phyloP scores from a whole-genome alignment of 768 basidiomycete genomes.

The Lactarius trivialis region DNA sequence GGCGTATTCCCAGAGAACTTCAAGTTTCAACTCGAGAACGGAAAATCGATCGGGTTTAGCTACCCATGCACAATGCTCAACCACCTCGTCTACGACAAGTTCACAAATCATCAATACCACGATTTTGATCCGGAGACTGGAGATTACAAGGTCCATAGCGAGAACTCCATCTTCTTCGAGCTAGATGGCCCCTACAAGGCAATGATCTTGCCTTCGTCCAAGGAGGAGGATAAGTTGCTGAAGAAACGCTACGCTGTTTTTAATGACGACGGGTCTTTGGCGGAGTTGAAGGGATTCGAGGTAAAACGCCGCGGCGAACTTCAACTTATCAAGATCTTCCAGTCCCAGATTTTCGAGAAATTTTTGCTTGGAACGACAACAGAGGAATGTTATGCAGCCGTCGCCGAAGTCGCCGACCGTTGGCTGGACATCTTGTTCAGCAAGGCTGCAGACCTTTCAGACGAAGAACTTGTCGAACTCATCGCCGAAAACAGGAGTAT shows the following conservation, averaged over 20 bases:
- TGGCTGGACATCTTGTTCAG: constrained; percentile 96
- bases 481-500: constrained; percentile 99
- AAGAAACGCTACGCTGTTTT: constrained; percentile 99
- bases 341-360: constrained; percentile 96
- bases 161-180: constrained; percentile 99
- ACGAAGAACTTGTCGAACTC: constrained; percentile 93
- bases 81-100: constrained; percentile 89
- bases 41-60: constrained; percentile 84
- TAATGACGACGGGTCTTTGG: constrained; percentile 95
- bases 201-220: constrained; percentile 98
- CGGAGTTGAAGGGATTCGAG: constrained; percentile 98
- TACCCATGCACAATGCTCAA: constrained; percentile 99
- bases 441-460: constrained; percentile 73
- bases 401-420: constrained; percentile 88
- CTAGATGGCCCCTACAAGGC: constrained; percentile 97
- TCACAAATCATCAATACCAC: constrained; percentile 98
- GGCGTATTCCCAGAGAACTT: constrained; percentile 98
- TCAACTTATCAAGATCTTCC: constrained; percentile 99
- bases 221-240: constrained; percentile 96
- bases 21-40: constrained; percentile 83
- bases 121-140: constrained; percentile 81
- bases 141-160: constrained; percentile 79
- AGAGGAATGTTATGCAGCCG: constrained; percentile 91
- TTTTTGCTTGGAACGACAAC: constrained; percentile 91
- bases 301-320: constrained; percentile 96